Base-by-base conservation (phyloP, 257 asterid genomes). In the Solanum virginianum region DNA sequence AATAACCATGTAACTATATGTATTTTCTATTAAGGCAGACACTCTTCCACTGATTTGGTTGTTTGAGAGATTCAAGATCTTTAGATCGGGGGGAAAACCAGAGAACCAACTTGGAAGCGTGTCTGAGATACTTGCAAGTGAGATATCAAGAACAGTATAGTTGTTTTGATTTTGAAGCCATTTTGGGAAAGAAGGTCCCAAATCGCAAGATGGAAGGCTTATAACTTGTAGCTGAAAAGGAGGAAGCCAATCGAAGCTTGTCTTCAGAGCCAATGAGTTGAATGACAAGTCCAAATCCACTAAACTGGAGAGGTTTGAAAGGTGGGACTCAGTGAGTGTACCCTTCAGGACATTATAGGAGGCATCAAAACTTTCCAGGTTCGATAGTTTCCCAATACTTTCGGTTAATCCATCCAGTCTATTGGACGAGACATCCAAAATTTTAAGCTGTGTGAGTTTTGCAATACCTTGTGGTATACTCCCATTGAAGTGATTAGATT, bases 111-210 rank as follows among this genome's bases (percentile, higher is more conserved):
- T 11, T 62, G 90, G 93, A 14, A 86, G 18, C 41, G 32, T 24
- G 63, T 71, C 92, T 69, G 87, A 79, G 14, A 89, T 79, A 15
- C 74, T 66, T 16, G 53, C 69, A 47, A 16, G 6, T 10, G 93
- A 85, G 22, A 89, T 82, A 47, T 89, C 89, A 12, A 89, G 84
- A 5, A 8, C 0, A 0, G 24, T 13, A 1, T 86, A 22, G 41
- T 36, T 39, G 2, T 18, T 81, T 17, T 85, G 91, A 66, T 74
- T 87, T 68, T 29, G 82, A 45, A 89, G 45, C 91, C 90, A 89
- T 41, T 65, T 13, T 0, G 91, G 93, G 53, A 90, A 90, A 80
- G 26, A 82, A 39, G 85, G 83, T 7, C 91, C 90, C 59, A 88
- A 8, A 15, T 75, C 57, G 85, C 89, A 88, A 51, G 32, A 17